These are phyloP conservation scores for Trichoderma erinaceum DNA, from an alignment of 495 filamentous ascomycete genomes.

Conservation along the genomic window DNA sequence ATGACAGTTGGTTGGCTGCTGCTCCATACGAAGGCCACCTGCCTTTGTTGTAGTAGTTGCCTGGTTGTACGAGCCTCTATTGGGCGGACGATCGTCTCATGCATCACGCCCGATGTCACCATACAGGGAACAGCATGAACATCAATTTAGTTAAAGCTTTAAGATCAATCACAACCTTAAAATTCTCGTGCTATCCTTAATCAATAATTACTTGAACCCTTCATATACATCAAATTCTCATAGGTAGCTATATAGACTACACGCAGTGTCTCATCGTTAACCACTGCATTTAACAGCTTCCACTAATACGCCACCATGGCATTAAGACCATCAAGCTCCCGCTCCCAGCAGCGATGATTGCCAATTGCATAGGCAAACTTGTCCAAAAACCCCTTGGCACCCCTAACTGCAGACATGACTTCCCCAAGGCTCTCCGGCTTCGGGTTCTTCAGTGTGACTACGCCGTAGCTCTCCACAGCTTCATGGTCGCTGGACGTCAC, in stretches of 20 bases:
- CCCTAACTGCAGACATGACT: constrained; percentile 44
- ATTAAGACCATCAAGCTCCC: constrained; percentile 65
- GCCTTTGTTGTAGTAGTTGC: background rate
- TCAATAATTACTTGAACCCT: too few species aligned
- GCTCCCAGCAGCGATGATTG: constrained; percentile 61
- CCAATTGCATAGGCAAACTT: constrained; percentile 59
- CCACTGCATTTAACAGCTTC: background rate
- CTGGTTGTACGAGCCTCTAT: background rate
- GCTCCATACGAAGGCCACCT: too few species aligned
- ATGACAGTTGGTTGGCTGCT: too few species aligned
- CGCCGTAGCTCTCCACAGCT: constrained; percentile 61
- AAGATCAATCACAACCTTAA: too few species aligned
- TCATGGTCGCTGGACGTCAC: constrained; percentile 41
- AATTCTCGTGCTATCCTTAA: too few species aligned
- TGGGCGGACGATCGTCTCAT: background rate
- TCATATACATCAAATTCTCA: too few species aligned
- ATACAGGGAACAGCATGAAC: background rate
- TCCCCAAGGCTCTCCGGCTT: constrained; percentile 50
- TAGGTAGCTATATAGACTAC: too few species aligned
- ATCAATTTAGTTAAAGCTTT: too few species aligned
- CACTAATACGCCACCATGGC: constrained; percentile 37
- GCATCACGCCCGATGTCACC: background rate
- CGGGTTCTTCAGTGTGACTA: constrained; percentile 53
- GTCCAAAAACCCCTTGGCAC: constrained; percentile 22
- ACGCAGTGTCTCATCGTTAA: background rate